Base-by-base conservation (phyloP, 2,329 filamentous ascomycete species). In the Apiospora hydei region DNA sequence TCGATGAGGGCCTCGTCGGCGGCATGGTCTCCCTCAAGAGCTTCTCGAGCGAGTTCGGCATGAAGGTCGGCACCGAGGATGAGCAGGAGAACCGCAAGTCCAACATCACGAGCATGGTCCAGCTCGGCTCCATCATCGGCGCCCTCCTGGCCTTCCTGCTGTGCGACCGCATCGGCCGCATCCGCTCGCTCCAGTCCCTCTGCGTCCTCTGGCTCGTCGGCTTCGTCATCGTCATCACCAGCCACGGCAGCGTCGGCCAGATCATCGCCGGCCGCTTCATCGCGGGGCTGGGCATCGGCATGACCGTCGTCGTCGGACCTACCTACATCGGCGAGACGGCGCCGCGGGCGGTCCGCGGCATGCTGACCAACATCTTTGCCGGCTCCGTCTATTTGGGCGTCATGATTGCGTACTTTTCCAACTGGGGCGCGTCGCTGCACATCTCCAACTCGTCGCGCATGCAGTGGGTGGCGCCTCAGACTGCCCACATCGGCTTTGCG, bases 1-100 rank as follows among this genome's bases (percentile, higher is more conserved):
- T 90, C 26, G 89, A 91, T 72, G 89, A 91, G 78, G 89, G 89
- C 70, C 83, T 91, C 61, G 90, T 90, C 64, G 85, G 86, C 5
- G 88, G 87, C 3, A 87, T 86, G n/a, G 83, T 87, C 71, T 81
- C 82, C 43, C 84, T 84, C 7, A 80, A 82, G 67, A 82, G 84
- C 49, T 88, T 88, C 74, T 81, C 83, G 61, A 74, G 78, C 5
- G 82, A 82, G n/a, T 85, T 88, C 74, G 77, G 83, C 49, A 81
- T 85, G 26, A 78, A 83, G 43, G 78, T 82, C 7, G 82, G 84
- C 70, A 43, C 44, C n/a, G 49, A 49, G 14, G 61, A 70, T 26
- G 71, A 73, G 53, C 67, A 64, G 26, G 71, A 69, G 24, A 67
- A 70, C 57, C 24, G 49, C 30, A 53, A 70, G 69, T 70, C 68